A percentile compares a stretch with the other conserved stretches of the same genome.
Conservation (phyloP, 2,329 filamentous ascomycete genomes). For the Claviceps maximensis region DNA sequence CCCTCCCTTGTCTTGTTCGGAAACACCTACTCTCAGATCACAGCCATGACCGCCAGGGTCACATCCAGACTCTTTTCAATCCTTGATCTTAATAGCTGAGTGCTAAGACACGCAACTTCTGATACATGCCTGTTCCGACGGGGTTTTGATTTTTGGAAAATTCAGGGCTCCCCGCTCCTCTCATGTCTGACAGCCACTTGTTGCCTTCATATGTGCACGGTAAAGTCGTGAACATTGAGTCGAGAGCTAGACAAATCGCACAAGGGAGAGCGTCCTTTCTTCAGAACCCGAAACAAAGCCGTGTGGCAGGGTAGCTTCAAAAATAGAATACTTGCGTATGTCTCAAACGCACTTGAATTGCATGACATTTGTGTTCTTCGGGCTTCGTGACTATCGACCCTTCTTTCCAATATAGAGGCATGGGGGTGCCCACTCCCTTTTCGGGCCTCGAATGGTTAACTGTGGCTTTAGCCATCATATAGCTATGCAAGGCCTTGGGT, state of each 20-base stretch:
- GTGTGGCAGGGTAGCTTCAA: background rate
- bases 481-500: too few relatives aligned
- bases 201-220: background rate
- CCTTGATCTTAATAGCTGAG: background rate
- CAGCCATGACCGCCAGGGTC: background rate
- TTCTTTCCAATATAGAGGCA: background rate
- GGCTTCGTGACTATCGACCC: background rate
- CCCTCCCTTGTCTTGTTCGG: background rate
- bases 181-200: background rate
- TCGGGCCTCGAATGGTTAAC: too few relatives aligned
- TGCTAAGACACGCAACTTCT: background rate
- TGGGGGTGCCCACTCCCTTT: too few relatives aligned
- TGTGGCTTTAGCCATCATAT: too few relatives aligned
- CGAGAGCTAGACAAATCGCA: background rate
- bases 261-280: background rate
- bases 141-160: background rate
- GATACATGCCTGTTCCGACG: background rate
- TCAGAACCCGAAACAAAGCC: background rate
- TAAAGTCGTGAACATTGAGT: background rate
- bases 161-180: background rate
- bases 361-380: background rate
- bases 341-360: too few relatives aligned
- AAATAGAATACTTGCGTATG: background rate
- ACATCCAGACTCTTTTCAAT: background rate
- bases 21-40: background rate